Evolutionary conservation across 257 asterid species (phyloP), one percentile per base, ranked within the genome.

Genomic region (Ajuga chamaepitys): DNA sequence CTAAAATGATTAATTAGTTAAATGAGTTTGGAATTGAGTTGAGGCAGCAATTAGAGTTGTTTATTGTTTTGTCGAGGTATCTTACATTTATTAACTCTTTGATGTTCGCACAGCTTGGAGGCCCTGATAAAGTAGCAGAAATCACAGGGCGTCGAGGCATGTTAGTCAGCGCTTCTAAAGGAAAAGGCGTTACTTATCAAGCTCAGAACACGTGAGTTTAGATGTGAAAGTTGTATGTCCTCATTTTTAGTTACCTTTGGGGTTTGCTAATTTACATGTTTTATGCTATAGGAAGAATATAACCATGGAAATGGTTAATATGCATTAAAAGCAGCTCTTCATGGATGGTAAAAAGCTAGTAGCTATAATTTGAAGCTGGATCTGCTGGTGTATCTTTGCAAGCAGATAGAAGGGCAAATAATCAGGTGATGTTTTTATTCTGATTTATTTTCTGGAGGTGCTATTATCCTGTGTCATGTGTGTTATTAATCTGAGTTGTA

Each of bases 321-420:
- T 94, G 96, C 95, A 94, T 53, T 97, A 90, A 84, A 93, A 90
- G 71, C 89, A 90, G 78, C 83, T 86, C 18, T 94, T 94, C 74
- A 94, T 94, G 99, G 92, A 86, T 71, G 97, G 95, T 44, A 85
- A 90, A 80, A 94, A 94, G 75, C 73, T 88, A 26, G 87, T 88
- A 54, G 99, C 99, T 62, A 87, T 94, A 52, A 94, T 94, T 55
- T 38, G 99, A 90, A 89, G 99, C 97, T 83, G 99, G 99, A 69
- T 94, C 96, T 50, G 97, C 97, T 70, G 99, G 97, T 75, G 99
- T 94, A 85, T 94, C 99, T 71, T 85, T 94, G 81, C 99, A 94
- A 85, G 96, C 99, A 55, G 99, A 94, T 76, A 88, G 89, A 78
- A 84, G 99, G 85, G 96, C 85, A 8, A 65, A 77, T 74, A 94